Percentiles rank a stretch among this genome's conserved stretches.
Conservation (phyloP, 345 rosid genomes). For the Brassica cretica region DNA sequence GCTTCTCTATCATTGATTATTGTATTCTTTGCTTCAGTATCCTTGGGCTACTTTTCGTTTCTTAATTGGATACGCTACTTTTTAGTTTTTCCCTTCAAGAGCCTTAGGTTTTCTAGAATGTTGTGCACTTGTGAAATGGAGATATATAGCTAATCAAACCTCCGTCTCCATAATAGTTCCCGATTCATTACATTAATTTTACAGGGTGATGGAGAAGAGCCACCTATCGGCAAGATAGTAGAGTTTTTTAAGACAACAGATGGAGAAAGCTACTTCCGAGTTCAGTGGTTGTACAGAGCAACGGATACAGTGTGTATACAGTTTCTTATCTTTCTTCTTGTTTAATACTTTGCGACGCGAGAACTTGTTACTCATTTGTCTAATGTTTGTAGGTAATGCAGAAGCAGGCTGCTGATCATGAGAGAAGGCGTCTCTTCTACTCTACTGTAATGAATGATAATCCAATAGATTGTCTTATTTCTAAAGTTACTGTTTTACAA, state of each 20-base stretch:
- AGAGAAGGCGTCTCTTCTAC: conserved; percentile 76
- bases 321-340: conserved; percentile 20
- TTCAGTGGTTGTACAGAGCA: conserved; percentile 93
- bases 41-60: conserved; percentile 6
- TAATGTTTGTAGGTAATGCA: conserved; percentile 58
- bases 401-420: conserved; percentile 62
- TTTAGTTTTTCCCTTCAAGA: conserved; percentile 12
- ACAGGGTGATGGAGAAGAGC: conserved; percentile 68
- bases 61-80: conserved; percentile 9
- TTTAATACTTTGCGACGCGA: conserved; percentile 19
- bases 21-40: not conserved
- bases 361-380: conserved; percentile 16
- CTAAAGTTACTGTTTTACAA: conserved; percentile 64
- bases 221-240: conserved; percentile 67
- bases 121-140: conserved; percentile 2
- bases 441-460: conserved; percentile 92
- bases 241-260: conserved; percentile 80
- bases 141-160: not conserved
- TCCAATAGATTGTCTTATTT: conserved; percentile 73
- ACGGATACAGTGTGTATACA: conserved; percentile 74
- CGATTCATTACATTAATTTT: conserved; percentile 26
- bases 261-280: conserved; percentile 74
- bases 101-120: conserved; percentile 13
- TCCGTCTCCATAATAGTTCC: conserved; percentile 18
- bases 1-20: conserved; percentile 17